Base-by-base conservation (phyloP, 2,329 filamentous ascomycete species). In the Ophiostoma ulmi region DNA sequence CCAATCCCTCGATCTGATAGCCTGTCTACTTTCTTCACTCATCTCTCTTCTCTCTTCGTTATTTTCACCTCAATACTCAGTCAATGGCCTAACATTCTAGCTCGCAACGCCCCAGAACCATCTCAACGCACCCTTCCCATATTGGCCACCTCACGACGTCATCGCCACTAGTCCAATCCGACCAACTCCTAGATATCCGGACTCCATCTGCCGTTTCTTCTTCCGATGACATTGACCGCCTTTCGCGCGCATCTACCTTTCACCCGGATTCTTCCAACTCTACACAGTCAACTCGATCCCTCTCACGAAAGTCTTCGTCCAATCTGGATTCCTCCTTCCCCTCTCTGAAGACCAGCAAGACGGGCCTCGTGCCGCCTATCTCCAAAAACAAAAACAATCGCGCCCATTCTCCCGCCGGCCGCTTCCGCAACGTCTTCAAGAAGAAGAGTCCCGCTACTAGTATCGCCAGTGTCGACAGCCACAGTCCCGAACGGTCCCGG, bases 371-470 rank as follows among this genome's bases (percentile, higher is more conserved):
- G 74, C 80, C 79, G 70, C 82, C 81, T 67, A 77, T 76, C 74
- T 81, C 79, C 75, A 80, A 81, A 72, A 77, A 80, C 65, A 80
- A 81, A 72, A 77, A 80, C 65, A 85, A 85, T 74, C 86, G 90
- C 72, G 88, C 88, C 35, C 83, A 86, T 26, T 94, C 92, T 11
- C 90, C 91, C 13, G 88, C 86, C 69, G 87, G 88, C 76, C 91
- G 89, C 76, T 82, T 94, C 73, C 90, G 87, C 78, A 88, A 90
- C 76, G 90, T 90, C 14, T 92, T 95, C 76, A 86, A 81, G 72
- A 88, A 85, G 76, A 87, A 84, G 76, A 80, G 76, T 73, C 76
- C 79, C 38, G 83, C 80, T 71, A 77, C 71, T 7, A 74, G 71
- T 61, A 66, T 68, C n/a, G 55, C 69, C n/a, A 72, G 81, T 36